Base-by-base conservation (phyloP, 768 basidiomycete genomes). In the Psilocybe azurescens region DNA sequence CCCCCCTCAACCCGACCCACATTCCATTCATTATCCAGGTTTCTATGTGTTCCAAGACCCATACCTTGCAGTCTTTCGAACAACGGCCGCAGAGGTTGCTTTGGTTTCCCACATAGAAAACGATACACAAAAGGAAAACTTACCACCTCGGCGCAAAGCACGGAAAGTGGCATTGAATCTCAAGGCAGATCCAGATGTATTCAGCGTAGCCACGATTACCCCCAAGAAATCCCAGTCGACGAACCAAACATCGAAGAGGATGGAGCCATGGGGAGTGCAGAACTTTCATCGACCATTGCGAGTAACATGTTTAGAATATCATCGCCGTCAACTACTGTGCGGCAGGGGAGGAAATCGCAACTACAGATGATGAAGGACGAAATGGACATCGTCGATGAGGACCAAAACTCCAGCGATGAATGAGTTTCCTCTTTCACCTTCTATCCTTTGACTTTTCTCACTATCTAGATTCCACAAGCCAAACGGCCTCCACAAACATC, bases 11-110 rank as follows among this genome's bases (percentile, higher is more conserved):
- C 69, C 75, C 30, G 80, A 88, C 68, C 81, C 81, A 1, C 78
- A 82, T 49, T 89, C 87, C 14, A 77, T 81, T 41, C 89, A 90
- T 66, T 89, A 88, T 70, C 89, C 89, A 11, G 89, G 89, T 14
- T 90, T 90, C 66, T 72, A 76, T 41, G 81, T 89, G 48, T 81
- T 82, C 67, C 82, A 75, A 67, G 89, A 90, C 65, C 66, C 77
- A n/a, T 70, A 77, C 53, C 59, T 71, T 41, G 49, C 71, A n/a
- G 58, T 70, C 29, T 71, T 64, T 39, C 46, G 61, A 11, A 16
- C 58, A 13, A 59, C 32, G 47, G 24, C 32, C n/a, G 52, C n/a
- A n/a, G 59, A 58, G 6, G 18, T 14, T 60, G n/a, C 33, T 8
- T 39, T 49, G 36, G 53, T 58, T 29, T 49, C 44, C 24, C 58